Conservation (phyloP, 2,329 filamentous ascomycete species). For the Pyrenophora seminiperda region DNA sequence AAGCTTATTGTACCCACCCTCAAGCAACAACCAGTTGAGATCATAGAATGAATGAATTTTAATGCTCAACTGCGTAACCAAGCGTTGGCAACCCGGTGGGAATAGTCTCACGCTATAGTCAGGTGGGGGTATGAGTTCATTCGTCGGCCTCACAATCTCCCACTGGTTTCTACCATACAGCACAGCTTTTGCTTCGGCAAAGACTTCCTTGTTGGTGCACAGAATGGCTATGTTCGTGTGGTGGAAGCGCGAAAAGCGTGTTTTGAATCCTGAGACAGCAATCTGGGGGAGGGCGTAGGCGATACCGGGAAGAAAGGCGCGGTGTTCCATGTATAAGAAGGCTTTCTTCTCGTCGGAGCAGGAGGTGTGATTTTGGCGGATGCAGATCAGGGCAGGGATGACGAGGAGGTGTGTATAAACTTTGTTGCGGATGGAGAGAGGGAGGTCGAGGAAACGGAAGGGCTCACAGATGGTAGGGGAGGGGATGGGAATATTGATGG, state of each 20-base stretch:
- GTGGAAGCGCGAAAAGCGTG: conserved; percentile 20
- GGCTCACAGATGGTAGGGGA: not conserved
- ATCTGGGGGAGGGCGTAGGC: conserved; percentile 25
- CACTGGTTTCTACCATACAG: conserved; percentile 51
- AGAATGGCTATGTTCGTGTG: conserved; percentile 39
- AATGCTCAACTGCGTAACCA: conserved; percentile 29
- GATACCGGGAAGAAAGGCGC: conserved; percentile 32
- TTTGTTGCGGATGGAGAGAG: conserved; percentile 24
- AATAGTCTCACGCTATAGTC: conserved; percentile 34
- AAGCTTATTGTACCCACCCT: conserved; percentile 22
- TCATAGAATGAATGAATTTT: conserved; percentile 29
- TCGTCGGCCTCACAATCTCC: conserved; percentile 29
- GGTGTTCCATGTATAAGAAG: conserved; percentile 24
- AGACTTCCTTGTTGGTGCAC: conserved; percentile 44
- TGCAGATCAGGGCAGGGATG: conserved; percentile 30
- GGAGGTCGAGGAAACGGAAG: conserved; percentile 31
- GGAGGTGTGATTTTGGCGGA: conserved; percentile 33
- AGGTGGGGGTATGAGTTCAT: conserved; percentile 25
- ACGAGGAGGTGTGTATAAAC: conserved; percentile 32
- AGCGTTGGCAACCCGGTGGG: conserved; percentile 18
- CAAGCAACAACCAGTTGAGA: conserved; percentile 26
- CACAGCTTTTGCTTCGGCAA: conserved; percentile 48
- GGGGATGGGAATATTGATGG: not conserved
- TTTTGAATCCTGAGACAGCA: conserved; percentile 21
- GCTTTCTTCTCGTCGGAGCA: conserved; percentile 20